phyloP scores from a whole-genome alignment of 2,329 filamentous ascomycete genomes.

The Venturia asperata region DNA sequence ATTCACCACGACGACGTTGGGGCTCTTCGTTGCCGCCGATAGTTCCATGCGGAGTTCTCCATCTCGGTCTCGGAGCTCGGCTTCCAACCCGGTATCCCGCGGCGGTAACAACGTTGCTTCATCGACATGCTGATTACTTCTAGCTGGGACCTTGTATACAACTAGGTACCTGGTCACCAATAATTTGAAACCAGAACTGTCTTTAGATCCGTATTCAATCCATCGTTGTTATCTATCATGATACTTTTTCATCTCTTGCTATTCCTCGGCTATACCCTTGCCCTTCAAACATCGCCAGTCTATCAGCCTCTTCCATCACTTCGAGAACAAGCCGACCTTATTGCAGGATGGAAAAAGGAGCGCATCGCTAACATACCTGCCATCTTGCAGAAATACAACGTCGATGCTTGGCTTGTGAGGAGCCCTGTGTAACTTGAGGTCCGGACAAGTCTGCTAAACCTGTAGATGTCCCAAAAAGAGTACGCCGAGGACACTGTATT shows the following conservation, averaged over 20 bases:
- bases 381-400: not conserved
- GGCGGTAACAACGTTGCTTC: no score
- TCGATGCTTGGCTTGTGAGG: slow-evolving; percentile 9
- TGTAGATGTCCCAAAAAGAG: slow-evolving; percentile 11
- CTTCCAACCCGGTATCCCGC: no score
- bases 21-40: no score
- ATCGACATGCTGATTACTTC: no score
- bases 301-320: slow-evolving; percentile 2
- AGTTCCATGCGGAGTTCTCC: no score
- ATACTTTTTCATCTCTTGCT: not conserved
- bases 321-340: not conserved
- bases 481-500: not conserved
- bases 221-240: not conserved
- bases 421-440: no score
- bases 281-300: not conserved
- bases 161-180: no score
- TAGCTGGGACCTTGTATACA: no score
- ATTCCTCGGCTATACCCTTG: not conserved
- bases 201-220: no score
- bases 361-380: not conserved
- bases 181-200: no score
- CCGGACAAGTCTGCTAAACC: not conserved
- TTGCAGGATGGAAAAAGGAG: not conserved
- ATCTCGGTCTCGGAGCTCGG: no score
- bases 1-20: no score